phyloP scores from a whole-genome alignment of 2,329 filamentous ascomycete genomes.

The Colletotrichum melonis region DNA sequence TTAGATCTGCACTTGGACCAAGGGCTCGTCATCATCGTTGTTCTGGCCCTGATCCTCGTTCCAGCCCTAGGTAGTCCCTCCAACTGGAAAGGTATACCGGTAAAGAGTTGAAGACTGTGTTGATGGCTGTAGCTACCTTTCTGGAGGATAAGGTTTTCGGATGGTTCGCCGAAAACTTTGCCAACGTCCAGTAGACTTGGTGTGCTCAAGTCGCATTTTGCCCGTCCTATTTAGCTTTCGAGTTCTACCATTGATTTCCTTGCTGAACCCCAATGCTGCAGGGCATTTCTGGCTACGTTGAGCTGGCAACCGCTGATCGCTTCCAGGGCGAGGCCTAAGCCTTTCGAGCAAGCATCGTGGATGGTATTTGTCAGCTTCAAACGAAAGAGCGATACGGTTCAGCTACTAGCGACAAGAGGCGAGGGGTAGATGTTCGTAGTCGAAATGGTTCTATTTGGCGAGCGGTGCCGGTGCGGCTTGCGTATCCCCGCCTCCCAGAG shows the following conservation, averaged over 20 bases:
- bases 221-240: background rate
- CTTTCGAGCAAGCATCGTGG: background rate
- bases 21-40: conserved; percentile 9
- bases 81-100: background rate
- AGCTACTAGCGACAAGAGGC: background rate
- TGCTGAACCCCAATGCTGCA: background rate
- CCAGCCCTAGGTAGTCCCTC: background rate
- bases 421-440: background rate
- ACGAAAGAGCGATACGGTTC: background rate
- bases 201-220: conserved; percentile 5
- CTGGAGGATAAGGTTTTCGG: conserved; percentile 22
- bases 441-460: background rate
- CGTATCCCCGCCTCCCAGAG: background rate
- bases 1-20: conserved; percentile 22
- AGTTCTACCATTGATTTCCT: background rate
- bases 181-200: background rate
- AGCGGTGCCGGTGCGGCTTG: background rate
- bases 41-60: background rate
- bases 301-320: background rate
- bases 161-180: conserved; percentile 24
- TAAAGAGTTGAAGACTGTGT: background rate
- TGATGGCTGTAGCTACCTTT: conserved; percentile 13
- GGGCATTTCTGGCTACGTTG: background rate
- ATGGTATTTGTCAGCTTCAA: background rate
- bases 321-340: background rate